phyloP scores from a whole-genome alignment of 2,329 filamentous ascomycete species.

The Fonsecaea monophora region DNA sequence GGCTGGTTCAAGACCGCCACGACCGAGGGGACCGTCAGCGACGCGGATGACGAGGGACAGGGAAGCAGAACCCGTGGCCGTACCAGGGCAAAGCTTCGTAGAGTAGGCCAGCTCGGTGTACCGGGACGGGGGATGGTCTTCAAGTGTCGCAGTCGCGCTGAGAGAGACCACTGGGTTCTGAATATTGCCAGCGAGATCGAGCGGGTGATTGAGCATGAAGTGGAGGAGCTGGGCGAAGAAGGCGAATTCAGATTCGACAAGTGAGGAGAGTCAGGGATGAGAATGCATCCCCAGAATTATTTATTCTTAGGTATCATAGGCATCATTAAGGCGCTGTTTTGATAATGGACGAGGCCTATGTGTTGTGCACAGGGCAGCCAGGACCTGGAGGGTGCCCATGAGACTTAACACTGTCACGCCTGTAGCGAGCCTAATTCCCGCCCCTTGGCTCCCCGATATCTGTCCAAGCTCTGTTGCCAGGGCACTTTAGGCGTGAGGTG shows the following conservation, averaged over 20 bases:
- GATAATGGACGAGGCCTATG: too few relatives aligned
- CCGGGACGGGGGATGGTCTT: conserved; percentile 70
- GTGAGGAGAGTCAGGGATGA: conserved; percentile 1
- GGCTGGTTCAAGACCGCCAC: conserved; percentile 38
- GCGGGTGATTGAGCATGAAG: conserved; percentile 34
- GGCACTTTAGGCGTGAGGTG: too few relatives aligned
- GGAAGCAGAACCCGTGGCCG: conserved; percentile 14
- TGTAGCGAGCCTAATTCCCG: too few relatives aligned
- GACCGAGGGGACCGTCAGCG: conserved; percentile 41
- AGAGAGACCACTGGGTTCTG: conserved; percentile 72
- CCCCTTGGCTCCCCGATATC: too few relatives aligned
- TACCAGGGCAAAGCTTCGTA: conserved; percentile 52
- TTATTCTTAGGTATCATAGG: too few relatives aligned
- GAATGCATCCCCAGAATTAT: not conserved
- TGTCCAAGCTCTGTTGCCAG: too few relatives aligned
- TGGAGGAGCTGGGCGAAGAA: conserved; percentile 27
- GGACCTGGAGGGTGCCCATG: too few relatives aligned
- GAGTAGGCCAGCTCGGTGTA: conserved; percentile 66
- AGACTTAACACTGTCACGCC: too few relatives aligned
- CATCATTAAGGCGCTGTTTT: too few relatives aligned
- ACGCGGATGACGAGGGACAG: not conserved
- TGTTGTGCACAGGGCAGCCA: too few relatives aligned
- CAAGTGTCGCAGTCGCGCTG: conserved; percentile 67
- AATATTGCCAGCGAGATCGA: conserved; percentile 72
- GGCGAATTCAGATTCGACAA: conserved; percentile 33